A percentile compares a stretch with the other conserved stretches of the same genome.
Evolutionary conservation across 1,284 basidiomycete species (phyloP).

Genomic region (Microbotryum lychnidis-dioicae): DNA sequence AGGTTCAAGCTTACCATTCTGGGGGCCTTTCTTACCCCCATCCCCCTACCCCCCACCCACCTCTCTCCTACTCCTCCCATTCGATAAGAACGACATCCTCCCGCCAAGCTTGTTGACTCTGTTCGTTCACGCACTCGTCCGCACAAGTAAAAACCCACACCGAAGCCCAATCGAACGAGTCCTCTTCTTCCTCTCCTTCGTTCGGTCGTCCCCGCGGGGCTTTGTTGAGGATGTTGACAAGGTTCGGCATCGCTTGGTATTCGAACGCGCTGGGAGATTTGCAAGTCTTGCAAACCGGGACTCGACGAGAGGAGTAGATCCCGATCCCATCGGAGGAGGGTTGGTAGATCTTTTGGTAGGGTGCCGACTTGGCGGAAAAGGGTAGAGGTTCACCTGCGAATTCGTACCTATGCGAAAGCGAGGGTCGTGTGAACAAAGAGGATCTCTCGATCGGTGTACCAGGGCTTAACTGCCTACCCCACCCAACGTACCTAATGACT

Average conservation of each 20-base stretch:
- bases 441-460: not conserved
- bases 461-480: not conserved
- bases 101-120: constrained; percentile 49
- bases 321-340: constrained; percentile 39
- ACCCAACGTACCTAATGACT: constrained; percentile 55
- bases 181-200: constrained; percentile 38
- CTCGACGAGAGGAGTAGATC: constrained; percentile 23
- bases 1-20: too few relatives aligned
- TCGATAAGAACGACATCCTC: constrained; percentile 67
- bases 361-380: constrained; percentile 54
- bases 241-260: constrained; percentile 76
- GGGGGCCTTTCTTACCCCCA: too few relatives aligned
- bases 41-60: too few relatives aligned
- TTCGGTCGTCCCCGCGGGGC: constrained; percentile 49
- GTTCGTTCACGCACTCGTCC: constrained; percentile 54
- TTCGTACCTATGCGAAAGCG: constrained; percentile 55
- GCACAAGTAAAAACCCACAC: constrained; percentile 69
- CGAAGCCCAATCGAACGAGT: constrained; percentile 76
- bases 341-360: constrained; percentile 65
- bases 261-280: constrained; percentile 59
- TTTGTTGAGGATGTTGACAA: constrained; percentile 62
- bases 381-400: constrained; percentile 62
- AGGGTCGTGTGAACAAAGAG: not conserved
- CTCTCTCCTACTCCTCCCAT: constrained; percentile 48
- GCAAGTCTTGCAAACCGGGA: constrained; percentile 57